Conservation (phyloP, 140 eudicot species). For the Senecio squalidus region DNA sequence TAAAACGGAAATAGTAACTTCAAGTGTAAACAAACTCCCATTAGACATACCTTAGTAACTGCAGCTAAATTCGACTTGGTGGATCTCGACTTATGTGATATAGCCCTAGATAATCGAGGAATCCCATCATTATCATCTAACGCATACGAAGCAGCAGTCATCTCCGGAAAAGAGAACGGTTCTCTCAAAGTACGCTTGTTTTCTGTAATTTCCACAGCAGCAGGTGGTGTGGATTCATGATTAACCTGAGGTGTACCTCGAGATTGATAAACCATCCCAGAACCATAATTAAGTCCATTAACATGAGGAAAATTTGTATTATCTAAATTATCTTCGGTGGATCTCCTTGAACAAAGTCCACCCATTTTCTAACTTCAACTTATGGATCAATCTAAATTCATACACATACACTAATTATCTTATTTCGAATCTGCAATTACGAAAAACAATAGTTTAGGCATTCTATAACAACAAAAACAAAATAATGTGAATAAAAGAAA, state of each 20-base stretch:
- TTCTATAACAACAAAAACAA: too few relatives aligned
- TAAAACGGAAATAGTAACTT: not conserved
- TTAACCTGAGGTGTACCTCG: conserved; percentile 44
- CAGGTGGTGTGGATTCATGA: too few relatives aligned
- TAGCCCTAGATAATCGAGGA: conserved; percentile 73
- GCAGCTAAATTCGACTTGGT: conserved; percentile 68
- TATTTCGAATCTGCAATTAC: too few relatives aligned
- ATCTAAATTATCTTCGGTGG: conserved; percentile 55
- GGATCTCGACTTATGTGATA: conserved; percentile 66
- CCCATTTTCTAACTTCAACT: conserved; percentile 86
- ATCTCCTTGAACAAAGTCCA: conserved; percentile 88
- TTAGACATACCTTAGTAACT: conserved; percentile 62
- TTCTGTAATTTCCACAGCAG: not conserved
- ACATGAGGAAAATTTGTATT: conserved; percentile 44
- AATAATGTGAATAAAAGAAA: too few relatives aligned
- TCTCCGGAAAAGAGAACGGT: conserved; percentile 76
- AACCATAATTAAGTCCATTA: conserved; percentile 54
- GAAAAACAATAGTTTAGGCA: too few relatives aligned
- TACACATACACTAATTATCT: not conserved
- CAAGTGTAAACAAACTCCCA: not conserved
- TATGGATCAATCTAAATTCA: not conserved
- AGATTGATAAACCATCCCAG: conserved; percentile 51
- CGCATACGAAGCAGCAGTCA: conserved; percentile 34
- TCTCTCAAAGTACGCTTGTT: conserved; percentile 40
- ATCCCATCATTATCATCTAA: conserved; percentile 73